These are phyloP conservation scores for Colletotrichum eremochloae DNA, from an alignment of 2,329 filamentous ascomycete species.

Conservation along the genomic window DNA sequence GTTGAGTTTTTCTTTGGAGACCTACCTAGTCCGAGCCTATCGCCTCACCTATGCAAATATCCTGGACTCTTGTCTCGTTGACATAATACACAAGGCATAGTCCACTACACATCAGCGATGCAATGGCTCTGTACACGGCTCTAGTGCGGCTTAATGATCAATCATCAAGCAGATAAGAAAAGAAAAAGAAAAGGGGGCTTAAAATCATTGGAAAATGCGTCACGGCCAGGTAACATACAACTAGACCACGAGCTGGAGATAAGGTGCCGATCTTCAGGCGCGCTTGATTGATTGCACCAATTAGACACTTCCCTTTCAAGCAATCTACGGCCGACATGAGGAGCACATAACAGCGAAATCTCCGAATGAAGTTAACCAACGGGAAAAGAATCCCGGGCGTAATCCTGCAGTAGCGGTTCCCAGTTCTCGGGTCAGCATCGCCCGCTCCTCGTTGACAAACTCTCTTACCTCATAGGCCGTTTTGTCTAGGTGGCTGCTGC, in stretches of 20 bases:
- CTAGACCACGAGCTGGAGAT: not conserved
- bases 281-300: slow-evolving; percentile 18
- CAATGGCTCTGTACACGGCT: slow-evolving; percentile 1
- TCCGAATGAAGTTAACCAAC: slow-evolving; percentile 32
- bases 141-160: slow-evolving; percentile 18
- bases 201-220: slow-evolving; percentile 5
- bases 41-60: not conserved
- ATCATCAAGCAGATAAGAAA: slow-evolving; percentile 4
- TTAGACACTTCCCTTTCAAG: slow-evolving; percentile 21
- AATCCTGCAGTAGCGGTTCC: slow-evolving; percentile 37
- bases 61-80: slow-evolving; percentile 21
- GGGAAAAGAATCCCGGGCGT: slow-evolving; percentile 12
- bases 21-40: slow-evolving; percentile 3
- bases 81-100: slow-evolving; percentile 8
- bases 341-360: slow-evolving; percentile 27
- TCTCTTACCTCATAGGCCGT: not conserved
- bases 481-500: not conserved
- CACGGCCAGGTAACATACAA: slow-evolving; percentile 15
- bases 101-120: not conserved
- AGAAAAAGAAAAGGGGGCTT: not conserved
- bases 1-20: not conserved
- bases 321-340: slow-evolving; percentile 17
- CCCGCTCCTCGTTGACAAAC: not conserved
- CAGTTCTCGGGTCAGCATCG: slow-evolving; percentile 29
- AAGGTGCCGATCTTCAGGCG: not conserved